These are phyloP conservation scores for Bathelium albidoporum DNA, from an alignment of 495 filamentous ascomycete genomes.

Conservation along the genomic window DNA sequence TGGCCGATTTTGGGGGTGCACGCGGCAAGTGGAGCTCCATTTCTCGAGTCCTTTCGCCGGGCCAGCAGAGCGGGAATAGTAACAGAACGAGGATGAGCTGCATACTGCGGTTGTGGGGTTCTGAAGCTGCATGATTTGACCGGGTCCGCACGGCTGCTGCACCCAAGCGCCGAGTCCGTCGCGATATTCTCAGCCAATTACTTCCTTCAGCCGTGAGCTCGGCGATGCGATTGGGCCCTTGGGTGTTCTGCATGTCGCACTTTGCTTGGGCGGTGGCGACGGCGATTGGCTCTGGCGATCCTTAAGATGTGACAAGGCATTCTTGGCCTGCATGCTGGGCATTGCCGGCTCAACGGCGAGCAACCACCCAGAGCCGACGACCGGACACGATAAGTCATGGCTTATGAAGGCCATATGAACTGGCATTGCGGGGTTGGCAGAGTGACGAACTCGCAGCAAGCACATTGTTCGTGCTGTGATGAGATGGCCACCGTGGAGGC, in stretches of 20 bases:
- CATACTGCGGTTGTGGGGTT: not conserved
- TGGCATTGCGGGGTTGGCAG: not conserved
- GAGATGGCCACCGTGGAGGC: not conserved
- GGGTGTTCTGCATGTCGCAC: not conserved
- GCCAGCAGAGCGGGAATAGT: not conserved
- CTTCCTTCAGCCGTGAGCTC: too few species aligned
- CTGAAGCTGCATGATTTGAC: conserved; percentile 3
- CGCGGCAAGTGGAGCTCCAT: not conserved
- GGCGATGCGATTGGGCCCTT: not conserved
- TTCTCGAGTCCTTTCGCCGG: not conserved
- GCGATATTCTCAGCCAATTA: not conserved
- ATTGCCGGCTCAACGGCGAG: not conserved
- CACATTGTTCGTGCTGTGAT: not conserved
- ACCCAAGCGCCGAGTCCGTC: not conserved
- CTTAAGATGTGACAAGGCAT: conserved; percentile 8
- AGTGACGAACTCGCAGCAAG: conserved; percentile 1
- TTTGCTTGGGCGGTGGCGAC: not conserved
- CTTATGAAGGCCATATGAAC: conserved; percentile 2
- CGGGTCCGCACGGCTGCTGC: not conserved
- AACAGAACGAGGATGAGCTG: conserved; percentile 1
- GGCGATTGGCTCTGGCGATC: not conserved
- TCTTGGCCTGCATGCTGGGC: not conserved
- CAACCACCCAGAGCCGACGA: not conserved
- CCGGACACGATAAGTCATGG: not conserved
- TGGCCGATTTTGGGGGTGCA: not conserved